phyloP scores from a whole-genome alignment of 495 filamentous ascomycete species.

The Evansstolkia leycettana region DNA sequence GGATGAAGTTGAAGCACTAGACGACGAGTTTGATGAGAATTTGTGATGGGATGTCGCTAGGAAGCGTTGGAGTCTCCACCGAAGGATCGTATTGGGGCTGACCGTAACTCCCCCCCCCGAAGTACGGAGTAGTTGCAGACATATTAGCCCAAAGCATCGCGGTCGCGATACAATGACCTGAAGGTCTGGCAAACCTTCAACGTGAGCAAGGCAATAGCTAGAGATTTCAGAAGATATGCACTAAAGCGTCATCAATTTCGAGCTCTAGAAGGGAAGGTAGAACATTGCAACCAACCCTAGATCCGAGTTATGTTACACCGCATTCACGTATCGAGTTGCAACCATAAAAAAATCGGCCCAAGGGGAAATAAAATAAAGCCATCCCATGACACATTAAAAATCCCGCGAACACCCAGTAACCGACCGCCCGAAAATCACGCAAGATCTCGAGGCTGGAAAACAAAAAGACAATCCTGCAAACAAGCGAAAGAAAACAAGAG shows the following conservation, averaged over 20 bases:
- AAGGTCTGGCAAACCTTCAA: no score
- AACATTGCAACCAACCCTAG: slow-evolving; percentile 25
- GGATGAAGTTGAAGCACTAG: slow-evolving; percentile 80
- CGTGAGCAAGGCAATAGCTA: no score
- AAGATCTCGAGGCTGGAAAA: slow-evolving; percentile 44
- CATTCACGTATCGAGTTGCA: slow-evolving; percentile 51
- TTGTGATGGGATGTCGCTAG: no score
- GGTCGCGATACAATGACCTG: no score
- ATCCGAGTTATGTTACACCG: slow-evolving; percentile 68
- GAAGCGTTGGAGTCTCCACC: no score
- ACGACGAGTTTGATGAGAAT: slow-evolving; percentile 34
- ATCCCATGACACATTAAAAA: slow-evolving; percentile 87
- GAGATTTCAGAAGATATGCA: slow-evolving; percentile 14
- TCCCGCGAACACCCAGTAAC: slow-evolving; percentile 55
- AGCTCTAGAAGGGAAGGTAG: slow-evolving; percentile 28
- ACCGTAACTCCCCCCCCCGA: no score
- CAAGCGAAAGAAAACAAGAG: slow-evolving; percentile 27
- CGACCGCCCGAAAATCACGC: slow-evolving; percentile 51
- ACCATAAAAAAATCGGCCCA: slow-evolving; percentile 64
- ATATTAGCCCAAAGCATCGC: no score
- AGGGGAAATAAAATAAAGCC: slow-evolving; percentile 44
- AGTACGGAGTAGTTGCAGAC: no score
- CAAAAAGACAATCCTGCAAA: slow-evolving; percentile 37
- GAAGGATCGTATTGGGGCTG: no score
- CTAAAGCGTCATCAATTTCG: slow-evolving; percentile 46